Evolutionary conservation across 306 rosid genomes (phyloP).

Genomic region (Gynostemma pentaphyllum): DNA sequence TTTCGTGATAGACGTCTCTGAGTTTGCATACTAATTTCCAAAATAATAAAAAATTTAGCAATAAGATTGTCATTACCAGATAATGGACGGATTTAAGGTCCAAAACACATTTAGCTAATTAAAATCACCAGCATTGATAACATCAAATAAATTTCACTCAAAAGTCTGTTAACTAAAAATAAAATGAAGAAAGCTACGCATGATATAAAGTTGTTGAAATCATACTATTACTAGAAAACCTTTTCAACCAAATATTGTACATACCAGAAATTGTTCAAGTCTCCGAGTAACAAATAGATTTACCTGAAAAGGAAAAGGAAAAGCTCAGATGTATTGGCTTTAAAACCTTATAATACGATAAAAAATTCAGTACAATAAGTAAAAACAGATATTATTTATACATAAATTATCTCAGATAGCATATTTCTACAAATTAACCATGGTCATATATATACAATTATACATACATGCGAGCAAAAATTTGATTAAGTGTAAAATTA

Average conservation of each 20-base stretch:
- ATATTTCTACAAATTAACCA: too few relatives aligned
- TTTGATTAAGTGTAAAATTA: too few relatives aligned
- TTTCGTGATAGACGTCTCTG: too few relatives aligned
- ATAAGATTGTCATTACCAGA: too few relatives aligned
- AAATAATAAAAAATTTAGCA: too few relatives aligned
- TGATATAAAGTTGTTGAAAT: background rate
- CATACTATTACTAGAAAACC: background rate
- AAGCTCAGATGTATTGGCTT: background rate
- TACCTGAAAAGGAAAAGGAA: constrained; percentile 37
- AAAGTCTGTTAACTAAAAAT: background rate
- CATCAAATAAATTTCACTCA: background rate
- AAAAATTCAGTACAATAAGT: background rate
- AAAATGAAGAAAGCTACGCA: background rate
- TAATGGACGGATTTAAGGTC: background rate
- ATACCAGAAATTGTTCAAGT: constrained; percentile 88
- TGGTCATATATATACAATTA: too few relatives aligned
- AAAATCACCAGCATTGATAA: background rate
- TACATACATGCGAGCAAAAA: too few relatives aligned
- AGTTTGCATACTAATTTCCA: too few relatives aligned
- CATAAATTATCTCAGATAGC: too few relatives aligned
- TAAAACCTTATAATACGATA: background rate
- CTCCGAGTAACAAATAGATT: constrained; percentile 74
- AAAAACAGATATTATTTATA: background rate
- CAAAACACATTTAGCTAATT: background rate
- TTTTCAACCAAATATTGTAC: constrained; percentile 13